A percentile compares a stretch with the other conserved stretches of the same genome.
Evolutionary conservation across 2,329 filamentous ascomycete species (phyloP).

Genomic region (Fusarium sp.): DNA sequence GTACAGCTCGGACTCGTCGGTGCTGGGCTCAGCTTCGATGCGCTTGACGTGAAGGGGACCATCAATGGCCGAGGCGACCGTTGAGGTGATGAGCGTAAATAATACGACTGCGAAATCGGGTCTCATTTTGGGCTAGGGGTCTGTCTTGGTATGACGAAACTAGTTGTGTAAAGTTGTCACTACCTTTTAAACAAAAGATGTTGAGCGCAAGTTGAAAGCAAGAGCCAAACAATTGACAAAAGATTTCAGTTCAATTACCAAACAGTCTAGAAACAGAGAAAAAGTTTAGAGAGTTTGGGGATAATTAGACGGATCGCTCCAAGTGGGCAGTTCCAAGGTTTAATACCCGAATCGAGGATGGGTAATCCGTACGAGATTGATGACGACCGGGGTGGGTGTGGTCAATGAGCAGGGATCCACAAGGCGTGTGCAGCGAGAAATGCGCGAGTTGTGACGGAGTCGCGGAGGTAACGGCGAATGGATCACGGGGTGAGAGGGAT

Average conservation of each 20-base stretch:
- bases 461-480: background rate
- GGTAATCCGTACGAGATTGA: slow-evolving; percentile 7
- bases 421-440: slow-evolving; percentile 3
- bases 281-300: slow-evolving; percentile 13
- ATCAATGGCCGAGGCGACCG: slow-evolving; percentile 46
- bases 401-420: slow-evolving; percentile 16
- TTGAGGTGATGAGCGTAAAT: slow-evolving; percentile 49
- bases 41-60: slow-evolving; percentile 44
- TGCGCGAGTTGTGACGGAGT: background rate
- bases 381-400: slow-evolving; percentile 22
- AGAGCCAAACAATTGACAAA: slow-evolving; percentile 6
- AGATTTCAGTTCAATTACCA: slow-evolving; percentile 2
- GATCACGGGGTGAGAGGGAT: slow-evolving; percentile 7
- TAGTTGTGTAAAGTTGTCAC: background rate
- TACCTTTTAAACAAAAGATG: slow-evolving; percentile 9
- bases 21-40: slow-evolving; percentile 42
- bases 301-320: slow-evolving; percentile 11
- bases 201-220: background rate
- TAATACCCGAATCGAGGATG: slow-evolving; percentile 28
- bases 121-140: slow-evolving; percentile 50
- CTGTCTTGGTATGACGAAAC: slow-evolving; percentile 8
- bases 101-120: slow-evolving; percentile 49
- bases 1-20: slow-evolving; percentile 62
- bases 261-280: slow-evolving; percentile 3
- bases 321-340: slow-evolving; percentile 34